These are phyloP conservation scores for Magnolia sinica DNA, from an alignment of 164 flowering plant genomes.

Conservation along the genomic window DNA sequence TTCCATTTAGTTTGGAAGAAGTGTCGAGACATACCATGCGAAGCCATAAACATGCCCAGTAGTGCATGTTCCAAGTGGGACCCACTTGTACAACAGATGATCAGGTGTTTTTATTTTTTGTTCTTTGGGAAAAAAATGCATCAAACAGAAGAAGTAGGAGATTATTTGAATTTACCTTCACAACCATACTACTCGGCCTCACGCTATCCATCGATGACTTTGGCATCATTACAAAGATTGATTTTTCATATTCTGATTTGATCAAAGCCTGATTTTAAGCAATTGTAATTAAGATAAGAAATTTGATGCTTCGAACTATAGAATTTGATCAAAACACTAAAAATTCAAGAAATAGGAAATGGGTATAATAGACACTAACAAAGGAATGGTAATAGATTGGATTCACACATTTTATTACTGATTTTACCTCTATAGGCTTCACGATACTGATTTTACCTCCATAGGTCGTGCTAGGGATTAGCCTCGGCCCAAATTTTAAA, in stretches of 20 bases:
- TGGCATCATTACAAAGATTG: conserved; percentile 29
- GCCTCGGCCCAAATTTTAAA: no score
- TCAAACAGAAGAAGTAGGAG: neutral
- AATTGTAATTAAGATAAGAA: neutral
- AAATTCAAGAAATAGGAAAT: neutral
- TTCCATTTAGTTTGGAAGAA: no score
- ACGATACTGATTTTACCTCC: no score
- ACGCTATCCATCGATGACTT: conserved; percentile 35
- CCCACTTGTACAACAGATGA: neutral
- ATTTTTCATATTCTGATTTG: conserved; percentile 31
- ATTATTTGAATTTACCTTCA: conserved; percentile 42
- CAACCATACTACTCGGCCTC: conserved; percentile 62
- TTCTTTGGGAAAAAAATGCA: conserved; percentile 2
- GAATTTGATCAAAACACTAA: neutral
- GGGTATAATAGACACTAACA: neutral
- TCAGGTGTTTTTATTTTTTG: neutral
- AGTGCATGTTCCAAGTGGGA: neutral
- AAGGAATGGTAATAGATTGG: no score
- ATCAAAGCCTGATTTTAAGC: conserved; percentile 24
- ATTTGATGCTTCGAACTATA: neutral
- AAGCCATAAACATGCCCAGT: no score
- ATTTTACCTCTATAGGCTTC: no score
- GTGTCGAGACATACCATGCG: no score
- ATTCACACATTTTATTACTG: no score
- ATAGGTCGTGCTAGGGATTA: no score